Percentiles rank a stretch among this genome's conserved stretches.
These are phyloP conservation scores for Ophiostoma quercus DNA, from an alignment of 2,329 filamentous ascomycete genomes.

Conservation along the genomic window DNA sequence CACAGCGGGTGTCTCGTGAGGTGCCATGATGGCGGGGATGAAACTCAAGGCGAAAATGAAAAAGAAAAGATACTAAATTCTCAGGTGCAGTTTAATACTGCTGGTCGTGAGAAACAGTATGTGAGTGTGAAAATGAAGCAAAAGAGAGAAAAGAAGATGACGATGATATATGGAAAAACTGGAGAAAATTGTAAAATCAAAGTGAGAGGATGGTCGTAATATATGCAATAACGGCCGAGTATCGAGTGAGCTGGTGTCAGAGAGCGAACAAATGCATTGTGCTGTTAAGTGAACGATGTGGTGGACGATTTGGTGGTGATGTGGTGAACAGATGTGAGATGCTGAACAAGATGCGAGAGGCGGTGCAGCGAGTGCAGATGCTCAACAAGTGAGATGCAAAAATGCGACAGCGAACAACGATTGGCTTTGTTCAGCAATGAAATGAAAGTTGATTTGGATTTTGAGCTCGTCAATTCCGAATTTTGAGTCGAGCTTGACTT, in stretches of 20 bases:
- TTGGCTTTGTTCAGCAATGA: neutral
- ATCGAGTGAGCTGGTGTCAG: neutral
- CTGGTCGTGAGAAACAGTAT: neutral
- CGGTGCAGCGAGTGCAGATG: conserved; percentile 1
- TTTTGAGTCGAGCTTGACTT: neutral
- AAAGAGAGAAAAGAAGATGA: neutral
- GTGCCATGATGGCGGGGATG: conserved; percentile 20
- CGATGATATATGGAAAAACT: too few relatives aligned
- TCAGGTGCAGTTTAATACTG: neutral
- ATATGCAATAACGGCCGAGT: neutral
- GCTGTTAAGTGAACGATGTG: neutral
- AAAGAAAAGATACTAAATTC: neutral
- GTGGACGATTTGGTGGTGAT: neutral
- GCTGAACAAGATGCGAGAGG: conserved; percentile 3
- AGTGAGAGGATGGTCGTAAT: conserved; percentile 10
- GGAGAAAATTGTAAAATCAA: neutral
- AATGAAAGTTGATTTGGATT: neutral
- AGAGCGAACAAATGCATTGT: conserved; percentile 6
- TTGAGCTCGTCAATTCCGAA: neutral
- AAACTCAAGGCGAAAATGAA: neutral
- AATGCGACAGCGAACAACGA: neutral
- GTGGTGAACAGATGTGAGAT: conserved; percentile 9
- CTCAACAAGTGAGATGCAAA: too few relatives aligned
- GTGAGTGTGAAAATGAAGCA: neutral
- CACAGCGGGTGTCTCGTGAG: conserved; percentile 33